phyloP scores from a whole-genome alignment of 495 filamentous ascomycete genomes.

The Cairneyella variabilis region DNA sequence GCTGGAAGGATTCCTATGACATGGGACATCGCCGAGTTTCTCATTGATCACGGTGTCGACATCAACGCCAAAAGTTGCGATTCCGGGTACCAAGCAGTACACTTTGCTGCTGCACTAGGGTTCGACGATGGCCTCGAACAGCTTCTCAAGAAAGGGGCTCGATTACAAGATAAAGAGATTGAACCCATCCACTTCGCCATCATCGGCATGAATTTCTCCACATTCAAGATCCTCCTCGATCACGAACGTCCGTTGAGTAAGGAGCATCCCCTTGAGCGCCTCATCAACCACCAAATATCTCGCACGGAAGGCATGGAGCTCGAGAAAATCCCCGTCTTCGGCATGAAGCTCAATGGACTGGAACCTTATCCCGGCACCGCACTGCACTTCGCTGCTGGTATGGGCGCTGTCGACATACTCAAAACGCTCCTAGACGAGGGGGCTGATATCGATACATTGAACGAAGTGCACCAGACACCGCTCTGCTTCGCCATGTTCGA shows the following conservation, averaged over 20 bases:
- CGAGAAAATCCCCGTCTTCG: not conserved
- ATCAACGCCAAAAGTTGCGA: not conserved
- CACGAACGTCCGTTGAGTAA: not conserved
- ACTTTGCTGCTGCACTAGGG: not conserved
- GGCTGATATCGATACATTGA: not conserved
- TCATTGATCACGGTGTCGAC: not conserved
- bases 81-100: not conserved
- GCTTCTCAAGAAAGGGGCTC: not conserved
- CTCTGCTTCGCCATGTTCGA: not conserved
- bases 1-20: not conserved
- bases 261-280: not conserved
- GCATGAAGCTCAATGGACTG: not conserved
- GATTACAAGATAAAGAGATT: not conserved
- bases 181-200: not conserved
- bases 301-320: not conserved
- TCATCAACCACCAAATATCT: not conserved
- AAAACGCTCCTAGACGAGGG: not conserved
- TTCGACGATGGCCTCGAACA: not conserved
- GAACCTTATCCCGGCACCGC: not conserved
- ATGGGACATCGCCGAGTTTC: not conserved
- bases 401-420: not conserved
- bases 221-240: not conserved
- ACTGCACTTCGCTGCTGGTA: not conserved
- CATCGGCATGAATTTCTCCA: not conserved
- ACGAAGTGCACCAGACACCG: slow-evolving; percentile 1